Evolutionary conservation across 441 rosid species (phyloP), one percentile per base, ranked within the genome.

Genomic region (Adansonia gregorii): DNA sequence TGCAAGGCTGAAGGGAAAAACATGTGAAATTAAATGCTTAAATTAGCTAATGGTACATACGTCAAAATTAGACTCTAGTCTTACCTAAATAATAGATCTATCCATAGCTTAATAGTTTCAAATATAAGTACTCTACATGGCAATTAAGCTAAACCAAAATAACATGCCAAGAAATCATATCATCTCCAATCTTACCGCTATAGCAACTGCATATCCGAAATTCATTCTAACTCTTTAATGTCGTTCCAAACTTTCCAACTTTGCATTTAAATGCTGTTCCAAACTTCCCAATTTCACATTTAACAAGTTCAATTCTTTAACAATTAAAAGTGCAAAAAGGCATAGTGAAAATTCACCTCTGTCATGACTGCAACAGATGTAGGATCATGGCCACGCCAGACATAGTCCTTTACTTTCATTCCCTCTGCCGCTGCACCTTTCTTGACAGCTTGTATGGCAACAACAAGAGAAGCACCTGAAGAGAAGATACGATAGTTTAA

Each of bases 301-400:
- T 45, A 43, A 22, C 68, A 60, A 46, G 58, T 74, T 63, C 58
- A 75, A 10, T 39, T 51, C 61, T 22, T 48, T 49, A 63, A 31
- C 27, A 60, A 55, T 20, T 1, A 52, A 60, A 45, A 59, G 55
- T 69, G 71, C 73, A 51, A 48, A 75, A 52, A 60, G 27, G 67
- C 48, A 78, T 49, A 80, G n/a, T 60, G 17, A 8, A n/a, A 11
- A 63, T 64, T 82, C 41, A 94, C 99, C 98, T 97, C 99, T 17
- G 99, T 94, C 99, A 97, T 97, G 79, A 97, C 99, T 61, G 98
- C 98, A 88, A 94, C 98, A 60, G 98, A 89, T 56, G 98, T 97
- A 61, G 98, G 99, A 86, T 97, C 99, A 89, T 97, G 99, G 74
- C 99, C 99, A 78, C 98, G 97, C 99, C 99, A 97, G 45, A 97